phyloP scores from a whole-genome alignment of 1,284 basidiomycete species.

The Violaceomyces palustris region DNA sequence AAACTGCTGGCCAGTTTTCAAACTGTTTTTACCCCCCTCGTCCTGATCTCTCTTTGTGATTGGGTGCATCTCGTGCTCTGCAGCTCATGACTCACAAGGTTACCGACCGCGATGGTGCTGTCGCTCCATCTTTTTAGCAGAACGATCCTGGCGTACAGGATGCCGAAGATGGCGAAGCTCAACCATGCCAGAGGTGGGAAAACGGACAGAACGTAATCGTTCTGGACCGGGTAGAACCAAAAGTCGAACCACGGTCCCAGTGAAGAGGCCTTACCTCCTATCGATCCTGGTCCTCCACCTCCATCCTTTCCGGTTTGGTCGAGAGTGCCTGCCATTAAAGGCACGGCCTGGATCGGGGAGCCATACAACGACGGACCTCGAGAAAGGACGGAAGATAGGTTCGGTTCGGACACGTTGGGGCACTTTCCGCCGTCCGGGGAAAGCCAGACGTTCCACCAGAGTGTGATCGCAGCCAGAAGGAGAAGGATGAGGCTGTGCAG shows the following conservation, averaged over 20 bases:
- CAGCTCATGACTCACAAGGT: constrained; percentile 1
- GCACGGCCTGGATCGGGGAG: too few species aligned
- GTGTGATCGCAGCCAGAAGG: constrained; percentile 12
- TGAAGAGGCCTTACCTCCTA: neutral
- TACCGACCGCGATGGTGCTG: constrained; percentile 3
- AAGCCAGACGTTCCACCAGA: constrained; percentile 34
- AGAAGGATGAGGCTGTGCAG: constrained; percentile 14
- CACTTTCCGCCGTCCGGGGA: constrained; percentile 17
- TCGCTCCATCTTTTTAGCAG: constrained; percentile 8
- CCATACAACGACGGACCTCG: neutral
- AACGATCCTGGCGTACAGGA: constrained; percentile 33
- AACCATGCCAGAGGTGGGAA: constrained; percentile 42
- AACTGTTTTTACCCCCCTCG: too few species aligned
- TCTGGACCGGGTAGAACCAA: constrained; percentile 23
- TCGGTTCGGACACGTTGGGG: neutral
- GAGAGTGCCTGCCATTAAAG: too few species aligned
- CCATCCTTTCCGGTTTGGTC: too few species aligned
- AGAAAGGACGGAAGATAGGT: too few species aligned
- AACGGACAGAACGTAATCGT: constrained; percentile 17
- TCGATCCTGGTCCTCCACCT: too few species aligned
- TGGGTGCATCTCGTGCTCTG: too few species aligned
- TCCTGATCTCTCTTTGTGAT: too few species aligned
- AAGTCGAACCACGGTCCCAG: constrained; percentile 25
- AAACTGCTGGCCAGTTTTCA: too few species aligned
- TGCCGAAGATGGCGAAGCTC: constrained; percentile 34